phyloP scores from a whole-genome alignment of 1,139 yeast genomes.

The Magnusiomyces suaveolens region DNA sequence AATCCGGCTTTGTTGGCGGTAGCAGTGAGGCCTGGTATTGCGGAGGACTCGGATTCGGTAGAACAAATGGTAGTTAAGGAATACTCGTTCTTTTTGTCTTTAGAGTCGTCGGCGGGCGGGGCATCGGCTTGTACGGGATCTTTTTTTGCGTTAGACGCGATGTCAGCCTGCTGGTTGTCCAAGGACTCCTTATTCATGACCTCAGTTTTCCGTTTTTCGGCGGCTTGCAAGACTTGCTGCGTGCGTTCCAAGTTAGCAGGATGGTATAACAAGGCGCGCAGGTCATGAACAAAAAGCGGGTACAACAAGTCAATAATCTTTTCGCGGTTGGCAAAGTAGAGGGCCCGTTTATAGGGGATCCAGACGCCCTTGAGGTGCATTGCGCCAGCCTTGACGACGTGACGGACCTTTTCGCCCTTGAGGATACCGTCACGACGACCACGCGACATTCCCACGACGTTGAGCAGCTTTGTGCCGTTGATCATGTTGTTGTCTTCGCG shows the following conservation, averaged over 20 bases:
- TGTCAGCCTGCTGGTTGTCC: too few relatives aligned
- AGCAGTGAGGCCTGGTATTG: neutral
- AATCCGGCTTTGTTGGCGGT: neutral
- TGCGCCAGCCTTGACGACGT: slow-evolving; percentile 91
- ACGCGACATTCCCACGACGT: slow-evolving; percentile 91
- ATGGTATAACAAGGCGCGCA: slow-evolving; percentile 41
- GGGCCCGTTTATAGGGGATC: slow-evolving; percentile 93
- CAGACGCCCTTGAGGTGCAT: slow-evolving; percentile 98
- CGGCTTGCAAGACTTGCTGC: slow-evolving; percentile 32
- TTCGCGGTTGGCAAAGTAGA: slow-evolving; percentile 84
- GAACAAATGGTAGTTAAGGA: neutral
- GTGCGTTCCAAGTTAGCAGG: slow-evolving; percentile 32
- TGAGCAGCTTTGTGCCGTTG: slow-evolving; percentile 52
- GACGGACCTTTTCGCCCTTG: slow-evolving; percentile 78
- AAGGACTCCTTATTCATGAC: neutral
- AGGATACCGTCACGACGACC: slow-evolving; percentile 93
- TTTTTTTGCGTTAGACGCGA: neutral
- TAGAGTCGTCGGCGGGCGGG: neutral
- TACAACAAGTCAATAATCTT: slow-evolving; percentile 76
- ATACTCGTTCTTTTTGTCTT: neutral
- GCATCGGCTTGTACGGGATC: neutral
- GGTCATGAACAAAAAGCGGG: slow-evolving; percentile 76
- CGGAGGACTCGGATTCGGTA: neutral
- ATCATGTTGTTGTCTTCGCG: slow-evolving; percentile 45
- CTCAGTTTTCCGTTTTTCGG: slow-evolving; percentile 17